Conservation (phyloP, 768 basidiomycete genomes). For the Gymnopilus dilepis region DNA sequence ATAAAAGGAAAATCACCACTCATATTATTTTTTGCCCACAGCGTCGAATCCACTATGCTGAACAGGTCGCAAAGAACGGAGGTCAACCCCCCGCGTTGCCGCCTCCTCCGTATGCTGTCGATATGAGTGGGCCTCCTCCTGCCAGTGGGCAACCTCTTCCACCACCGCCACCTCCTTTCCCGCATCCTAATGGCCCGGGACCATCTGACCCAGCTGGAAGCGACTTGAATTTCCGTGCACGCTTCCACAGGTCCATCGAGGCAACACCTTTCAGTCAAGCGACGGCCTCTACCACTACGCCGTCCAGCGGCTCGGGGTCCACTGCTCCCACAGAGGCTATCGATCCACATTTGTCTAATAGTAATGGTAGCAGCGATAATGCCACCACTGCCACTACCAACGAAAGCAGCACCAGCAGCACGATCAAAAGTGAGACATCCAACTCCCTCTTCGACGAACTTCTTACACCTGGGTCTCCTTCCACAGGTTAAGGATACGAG, state of each 20-base stretch:
- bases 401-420: slow-evolving; percentile 15
- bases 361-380: not conserved
- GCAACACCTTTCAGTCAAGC: slow-evolving; percentile 59
- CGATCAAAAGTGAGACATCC: slow-evolving; percentile 26
- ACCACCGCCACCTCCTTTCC: slow-evolving; percentile 20
- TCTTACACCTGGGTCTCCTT: slow-evolving; percentile 22
- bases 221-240: slow-evolving; percentile 59
- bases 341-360: slow-evolving; percentile 38
- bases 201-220: slow-evolving; percentile 38
- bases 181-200: slow-evolving; percentile 31
- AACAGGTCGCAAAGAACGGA: slow-evolving; percentile 41
- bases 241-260: slow-evolving; percentile 65
- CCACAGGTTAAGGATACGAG: slow-evolving; percentile 18
- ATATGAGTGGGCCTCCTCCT: slow-evolving; percentile 34
- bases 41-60: slow-evolving; percentile 49
- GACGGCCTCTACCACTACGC: slow-evolving; percentile 33
- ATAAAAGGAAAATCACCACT: slow-evolving; percentile 14
- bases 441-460: slow-evolving; percentile 22
- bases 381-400: slow-evolving; percentile 9
- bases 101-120: slow-evolving; percentile 35
- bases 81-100: slow-evolving; percentile 35
- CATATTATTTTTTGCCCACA: slow-evolving; percentile 16
- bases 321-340: slow-evolving; percentile 34
- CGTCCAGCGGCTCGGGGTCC: slow-evolving; percentile 30
- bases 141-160: slow-evolving; percentile 25